Percentiles rank a stretch among this genome's conserved stretches.
Evolutionary conservation across 352 stramenopile species (phyloP).

Genomic region (Phytopythium aichiense): DNA sequence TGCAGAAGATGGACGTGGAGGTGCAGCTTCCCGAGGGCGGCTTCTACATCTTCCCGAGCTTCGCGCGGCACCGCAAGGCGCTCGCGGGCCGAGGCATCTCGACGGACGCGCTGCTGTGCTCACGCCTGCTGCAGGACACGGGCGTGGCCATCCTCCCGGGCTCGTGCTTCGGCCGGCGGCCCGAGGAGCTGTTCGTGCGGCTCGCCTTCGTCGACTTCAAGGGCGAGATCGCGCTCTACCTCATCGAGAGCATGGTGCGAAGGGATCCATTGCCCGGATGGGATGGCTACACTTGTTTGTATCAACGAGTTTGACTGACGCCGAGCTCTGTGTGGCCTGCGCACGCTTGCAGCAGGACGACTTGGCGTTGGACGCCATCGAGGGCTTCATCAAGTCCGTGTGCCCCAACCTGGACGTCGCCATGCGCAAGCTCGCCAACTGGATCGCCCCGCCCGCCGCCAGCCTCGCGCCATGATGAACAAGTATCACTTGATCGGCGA

Average conservation of each 20-base stretch:
- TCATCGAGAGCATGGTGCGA: slow-evolving; percentile 84
- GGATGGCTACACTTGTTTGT: slow-evolving; percentile 1
- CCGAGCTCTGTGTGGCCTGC: background rate
- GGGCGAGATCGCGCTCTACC: slow-evolving; percentile 80
- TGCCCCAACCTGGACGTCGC: slow-evolving; percentile 83
- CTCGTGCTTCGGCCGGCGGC: slow-evolving; percentile 75
- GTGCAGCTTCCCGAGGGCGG: slow-evolving; percentile 71
- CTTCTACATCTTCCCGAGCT: slow-evolving; percentile 86
- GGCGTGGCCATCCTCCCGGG: slow-evolving; percentile 82
- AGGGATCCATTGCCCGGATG: background rate
- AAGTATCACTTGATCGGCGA: too few species aligned
- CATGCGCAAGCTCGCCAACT: slow-evolving; percentile 73
- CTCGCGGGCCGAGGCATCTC: slow-evolving; percentile 55
- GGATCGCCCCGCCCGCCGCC: slow-evolving; percentile 34
- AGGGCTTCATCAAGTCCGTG: slow-evolving; percentile 86
- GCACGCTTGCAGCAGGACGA: slow-evolving; percentile 42
- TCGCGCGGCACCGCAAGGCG: slow-evolving; percentile 62
- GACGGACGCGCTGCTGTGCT: slow-evolving; percentile 72
- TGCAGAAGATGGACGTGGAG: slow-evolving; percentile 82
- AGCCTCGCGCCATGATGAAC: background rate
- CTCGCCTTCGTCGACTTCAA: slow-evolving; percentile 89
- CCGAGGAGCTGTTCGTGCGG: slow-evolving; percentile 72
- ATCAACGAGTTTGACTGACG: background rate
- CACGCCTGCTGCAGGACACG: slow-evolving; percentile 76
- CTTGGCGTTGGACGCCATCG: slow-evolving; percentile 59